Conservation (phyloP, 768 basidiomycete species). For the Pleurotus eryngii region DNA sequence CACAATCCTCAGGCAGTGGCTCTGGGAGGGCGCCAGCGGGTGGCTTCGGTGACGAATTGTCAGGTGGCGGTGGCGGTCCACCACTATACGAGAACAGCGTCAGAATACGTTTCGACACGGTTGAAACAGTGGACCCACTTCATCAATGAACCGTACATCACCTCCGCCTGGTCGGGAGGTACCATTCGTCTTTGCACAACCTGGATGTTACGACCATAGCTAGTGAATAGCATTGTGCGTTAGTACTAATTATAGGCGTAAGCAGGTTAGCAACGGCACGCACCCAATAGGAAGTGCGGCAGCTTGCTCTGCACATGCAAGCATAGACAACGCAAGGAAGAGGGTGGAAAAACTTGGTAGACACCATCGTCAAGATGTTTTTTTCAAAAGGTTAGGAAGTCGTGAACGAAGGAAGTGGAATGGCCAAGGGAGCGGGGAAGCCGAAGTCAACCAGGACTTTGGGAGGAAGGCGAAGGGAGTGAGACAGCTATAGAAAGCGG, state of each 20-base stretch:
- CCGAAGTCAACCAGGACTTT: slow-evolving; percentile 6
- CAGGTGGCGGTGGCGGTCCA: not conserved
- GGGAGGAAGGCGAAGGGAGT: not conserved
- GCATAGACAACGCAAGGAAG: not conserved
- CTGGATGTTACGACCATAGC: not conserved
- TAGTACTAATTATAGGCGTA: not conserved
- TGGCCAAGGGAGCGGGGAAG: not conserved
- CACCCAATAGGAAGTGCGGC: slow-evolving; percentile 1
- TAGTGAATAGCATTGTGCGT: not conserved
- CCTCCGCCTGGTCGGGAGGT: not conserved
- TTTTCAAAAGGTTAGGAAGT: not conserved
- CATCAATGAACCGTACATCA: not conserved
- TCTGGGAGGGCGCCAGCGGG: no score
- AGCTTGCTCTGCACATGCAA: not conserved
- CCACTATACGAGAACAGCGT: not conserved
- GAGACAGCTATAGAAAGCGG: not conserved
- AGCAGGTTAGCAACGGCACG: not conserved
- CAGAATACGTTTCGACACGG: not conserved
- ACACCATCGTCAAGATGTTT: slow-evolving; percentile 1
- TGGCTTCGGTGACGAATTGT: not conserved
- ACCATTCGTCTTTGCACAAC: not conserved
- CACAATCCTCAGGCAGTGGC: not conserved
- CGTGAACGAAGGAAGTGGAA: not conserved
- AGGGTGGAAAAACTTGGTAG: not conserved
- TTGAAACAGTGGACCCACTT: not conserved